These are phyloP conservation scores for Exutisphaerella laricina DNA, from an alignment of 2,329 filamentous ascomycete species.

Conservation along the genomic window DNA sequence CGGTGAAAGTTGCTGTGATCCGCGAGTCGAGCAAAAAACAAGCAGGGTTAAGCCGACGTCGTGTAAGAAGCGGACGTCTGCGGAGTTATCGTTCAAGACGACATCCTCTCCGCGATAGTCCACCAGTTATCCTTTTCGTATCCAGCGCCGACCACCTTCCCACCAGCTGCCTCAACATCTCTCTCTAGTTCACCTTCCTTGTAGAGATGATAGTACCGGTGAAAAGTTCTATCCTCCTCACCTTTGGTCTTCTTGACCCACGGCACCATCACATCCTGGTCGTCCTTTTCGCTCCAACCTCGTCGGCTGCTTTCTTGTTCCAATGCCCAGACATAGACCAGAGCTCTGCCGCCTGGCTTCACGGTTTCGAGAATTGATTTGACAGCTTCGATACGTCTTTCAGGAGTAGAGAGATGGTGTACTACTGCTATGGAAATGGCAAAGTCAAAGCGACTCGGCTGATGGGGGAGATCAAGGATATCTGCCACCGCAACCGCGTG, in stretches of 20 bases:
- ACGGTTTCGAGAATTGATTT: slow-evolving; percentile 64
- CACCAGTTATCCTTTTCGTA: slow-evolving; percentile 99
- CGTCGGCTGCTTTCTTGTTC: slow-evolving; percentile 83
- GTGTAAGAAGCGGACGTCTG: too few species aligned
- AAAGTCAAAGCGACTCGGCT: slow-evolving; percentile 64
- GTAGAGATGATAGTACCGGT: slow-evolving; percentile 94
- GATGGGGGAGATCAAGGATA: slow-evolving; percentile 76
- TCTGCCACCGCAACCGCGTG: slow-evolving; percentile 75
- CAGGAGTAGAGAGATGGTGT: slow-evolving; percentile 80
- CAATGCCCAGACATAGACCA: slow-evolving; percentile 92
- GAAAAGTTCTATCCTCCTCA: slow-evolving; percentile 54
- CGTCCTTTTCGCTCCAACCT: slow-evolving; percentile 77
- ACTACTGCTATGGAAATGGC: slow-evolving; percentile 90
- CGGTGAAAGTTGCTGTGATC: too few species aligned
- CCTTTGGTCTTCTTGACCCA: slow-evolving; percentile 60
- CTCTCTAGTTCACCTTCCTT: slow-evolving; percentile 77
- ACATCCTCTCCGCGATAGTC: slow-evolving; percentile 43
- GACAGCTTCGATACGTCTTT: slow-evolving; percentile 67
- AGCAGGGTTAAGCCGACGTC: too few species aligned
- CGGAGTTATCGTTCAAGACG: neutral
- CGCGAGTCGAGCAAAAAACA: too few species aligned
- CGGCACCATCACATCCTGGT: slow-evolving; percentile 91
- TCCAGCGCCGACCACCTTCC: slow-evolving; percentile 67
- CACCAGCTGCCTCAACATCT: slow-evolving; percentile 69
- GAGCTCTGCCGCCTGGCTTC: slow-evolving; percentile 53